phyloP scores from a whole-genome alignment of 495 filamentous ascomycete genomes.

The Amphirosellinia nigrospora region DNA sequence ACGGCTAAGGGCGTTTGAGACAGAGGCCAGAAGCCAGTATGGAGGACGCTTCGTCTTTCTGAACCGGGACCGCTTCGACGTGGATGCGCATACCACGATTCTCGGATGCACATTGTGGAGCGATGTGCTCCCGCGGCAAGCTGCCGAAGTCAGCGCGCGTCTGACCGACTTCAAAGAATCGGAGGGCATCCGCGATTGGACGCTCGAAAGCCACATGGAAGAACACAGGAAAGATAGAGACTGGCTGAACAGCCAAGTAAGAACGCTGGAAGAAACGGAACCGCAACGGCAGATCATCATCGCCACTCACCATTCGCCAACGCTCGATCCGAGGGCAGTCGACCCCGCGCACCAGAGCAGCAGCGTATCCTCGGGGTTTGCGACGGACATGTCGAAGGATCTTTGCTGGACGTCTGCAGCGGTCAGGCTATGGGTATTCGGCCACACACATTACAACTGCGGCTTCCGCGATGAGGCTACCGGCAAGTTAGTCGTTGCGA shows the following conservation, averaged over 20 bases:
- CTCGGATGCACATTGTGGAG: conserved; percentile 7
- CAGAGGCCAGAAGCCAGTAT: conserved; percentile 3
- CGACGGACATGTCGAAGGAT: background rate
- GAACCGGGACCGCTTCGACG: conserved; percentile 5
- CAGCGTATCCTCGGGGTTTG: background rate
- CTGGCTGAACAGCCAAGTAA: conserved; percentile 7
- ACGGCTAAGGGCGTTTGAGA: conserved; percentile 13
- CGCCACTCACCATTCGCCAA: conserved; percentile 1
- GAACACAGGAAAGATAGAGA: background rate
- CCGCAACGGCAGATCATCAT: conserved; percentile 12
- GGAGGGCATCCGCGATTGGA: background rate
- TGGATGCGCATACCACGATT: background rate
- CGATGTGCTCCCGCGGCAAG: background rate
- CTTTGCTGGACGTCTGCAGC: background rate
- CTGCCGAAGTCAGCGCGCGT: background rate
- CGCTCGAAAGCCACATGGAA: background rate
- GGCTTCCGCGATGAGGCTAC: background rate
- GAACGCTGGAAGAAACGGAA: background rate
- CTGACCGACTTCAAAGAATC: conserved; percentile 10
- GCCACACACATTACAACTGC: conserved; percentile 19
- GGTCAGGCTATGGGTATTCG: conserved; percentile 12
- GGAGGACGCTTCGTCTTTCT: conserved; percentile 2
- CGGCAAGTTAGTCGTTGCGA: conserved; percentile 7
- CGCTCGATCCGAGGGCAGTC: background rate
- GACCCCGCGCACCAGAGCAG: background rate